Evolutionary conservation across 2,329 filamentous ascomycete species (phyloP), one percentile per base, ranked within the genome.

Genomic region (Fusarium dlaminii): DNA sequence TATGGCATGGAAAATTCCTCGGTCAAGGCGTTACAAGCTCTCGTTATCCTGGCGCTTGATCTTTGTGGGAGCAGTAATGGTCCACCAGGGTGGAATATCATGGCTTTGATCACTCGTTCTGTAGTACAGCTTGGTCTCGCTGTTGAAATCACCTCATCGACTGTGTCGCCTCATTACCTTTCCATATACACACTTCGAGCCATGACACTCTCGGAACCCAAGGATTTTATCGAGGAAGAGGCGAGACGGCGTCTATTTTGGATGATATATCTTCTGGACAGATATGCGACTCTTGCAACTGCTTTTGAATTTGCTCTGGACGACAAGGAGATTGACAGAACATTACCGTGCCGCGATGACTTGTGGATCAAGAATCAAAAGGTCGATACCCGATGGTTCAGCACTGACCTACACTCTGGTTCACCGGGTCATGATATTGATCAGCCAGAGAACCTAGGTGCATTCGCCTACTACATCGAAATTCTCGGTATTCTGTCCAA

Each of bases 281-380:
- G 95, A 56, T 98, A 97, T 79, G 94, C 94, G 2, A 98, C 95
- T 1, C 92, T 98, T 63, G 92, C 94, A 1, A 98, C 95, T 0
- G 94, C 95, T 1, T 98, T 98, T 76, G 94, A 98, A 76, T 97
- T 98, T 80, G 94, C 94, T 2, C 84, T 98, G 24, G 92, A 96
- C 75, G 94, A 98, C 78, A 94, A 92, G 79, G 95, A 98, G 78
- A 96, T 98, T 49, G 95, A 98, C 79, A 90, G 95, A 30, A 93
- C 90, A 56, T 84, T 98, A 13, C 95, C 95, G 4, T 98, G 95
- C 78, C 91, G 94, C 46, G 94, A 98, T 75, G 94, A 97, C 75
- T 86, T 95, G 8, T 98, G 95, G 87, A 88, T 92, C 61, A 93
- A 92, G 75, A 97, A 97, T 75, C 90, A 94, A 73, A 90, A 91